Base-by-base conservation (phyloP, 2,329 filamentous ascomycete species). In the Uncinocarpus reesii region DNA sequence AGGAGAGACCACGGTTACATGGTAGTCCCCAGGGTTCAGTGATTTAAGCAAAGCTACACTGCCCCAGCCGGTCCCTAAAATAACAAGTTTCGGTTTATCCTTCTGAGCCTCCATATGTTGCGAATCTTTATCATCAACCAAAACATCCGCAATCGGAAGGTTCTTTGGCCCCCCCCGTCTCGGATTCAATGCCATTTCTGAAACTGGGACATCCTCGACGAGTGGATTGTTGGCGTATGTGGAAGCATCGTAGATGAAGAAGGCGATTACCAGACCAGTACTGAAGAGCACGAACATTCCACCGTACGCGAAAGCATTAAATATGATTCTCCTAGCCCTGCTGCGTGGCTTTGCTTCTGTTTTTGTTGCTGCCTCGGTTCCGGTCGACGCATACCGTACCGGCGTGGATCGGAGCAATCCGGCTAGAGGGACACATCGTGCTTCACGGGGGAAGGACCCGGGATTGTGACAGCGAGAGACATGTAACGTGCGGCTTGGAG, bases 1-100 rank as follows among this genome's bases (percentile, higher is more conserved):
- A 0, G 92, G 90, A 10, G 88, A 94, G 36, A 98, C 83, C 32
- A 98, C 84, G 3, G 90, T 96, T 56, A 98, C 83, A 65, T 98
- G 89, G 63, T 95, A 98, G 58, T 95, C 86, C 10, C 89, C 86
- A 0, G 88, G 83, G 53, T 90, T 84, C 53, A 98, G 69, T 53
- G 86, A 83, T 70, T 98, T 98, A 57, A 98, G 70, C 51, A 98
- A 71, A 3, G 90, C 86, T 52, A 98, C 85, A 59, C 87, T 87
- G 47, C 89, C 92, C 92, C 92, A 98, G 37, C 92, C 92, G 13
- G 89, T 89, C 16, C 92, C 92, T 28, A 98, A 69, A 50, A 98
- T 84, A 34, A 98, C 92, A 58, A 98, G 71, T 60, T 84, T 86
- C 3, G 92, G 92, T 71, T 98, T 98, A 61, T 89, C 78, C 68